Percentiles rank a stretch among this genome's conserved stretches.
Conservation (phyloP, 148 eudicot genomes). For the Cornus kousa region DNA sequence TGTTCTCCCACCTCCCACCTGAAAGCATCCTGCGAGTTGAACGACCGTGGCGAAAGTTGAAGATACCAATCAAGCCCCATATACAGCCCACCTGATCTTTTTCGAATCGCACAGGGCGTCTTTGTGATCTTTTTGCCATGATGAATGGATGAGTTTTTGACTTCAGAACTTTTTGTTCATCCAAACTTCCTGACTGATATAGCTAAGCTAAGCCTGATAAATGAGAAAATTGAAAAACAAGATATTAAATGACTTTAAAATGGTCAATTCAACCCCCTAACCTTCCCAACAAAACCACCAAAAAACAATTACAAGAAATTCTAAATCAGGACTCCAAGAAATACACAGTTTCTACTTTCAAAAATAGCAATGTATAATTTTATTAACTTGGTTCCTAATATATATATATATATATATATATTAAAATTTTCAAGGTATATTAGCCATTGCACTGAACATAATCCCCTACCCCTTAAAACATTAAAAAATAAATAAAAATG, state of each 20-base stretch:
- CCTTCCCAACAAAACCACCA: not conserved
- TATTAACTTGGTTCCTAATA: not conserved
- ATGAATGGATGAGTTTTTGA: constrained; percentile 11
- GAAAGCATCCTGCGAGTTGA: constrained; percentile 60
- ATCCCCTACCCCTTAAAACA: not conserved
- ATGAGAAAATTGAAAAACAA: not conserved
- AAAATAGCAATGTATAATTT: not conserved
- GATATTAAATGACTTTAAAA: not conserved
- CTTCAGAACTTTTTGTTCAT: constrained; percentile 11
- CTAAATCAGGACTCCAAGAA: not conserved
- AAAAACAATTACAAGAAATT: not conserved
- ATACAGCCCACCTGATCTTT: constrained; percentile 85
- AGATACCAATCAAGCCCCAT: constrained; percentile 73
- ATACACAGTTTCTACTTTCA: too few relatives aligned
- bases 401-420: too few relatives aligned
- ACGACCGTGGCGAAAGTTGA: constrained; percentile 76
- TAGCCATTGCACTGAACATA: not conserved
- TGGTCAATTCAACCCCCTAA: not conserved
- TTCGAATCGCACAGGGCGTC: constrained; percentile 36
- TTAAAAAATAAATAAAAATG: not conserved
- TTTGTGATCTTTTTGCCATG: constrained; percentile 76
- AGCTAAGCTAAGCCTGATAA: constrained; percentile 5
- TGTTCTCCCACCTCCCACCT: constrained; percentile 57
- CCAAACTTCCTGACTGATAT: not conserved
- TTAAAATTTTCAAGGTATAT: not conserved